phyloP scores from a whole-genome alignment of 2,329 filamentous ascomycete genomes.

The Calonectria crousiana region DNA sequence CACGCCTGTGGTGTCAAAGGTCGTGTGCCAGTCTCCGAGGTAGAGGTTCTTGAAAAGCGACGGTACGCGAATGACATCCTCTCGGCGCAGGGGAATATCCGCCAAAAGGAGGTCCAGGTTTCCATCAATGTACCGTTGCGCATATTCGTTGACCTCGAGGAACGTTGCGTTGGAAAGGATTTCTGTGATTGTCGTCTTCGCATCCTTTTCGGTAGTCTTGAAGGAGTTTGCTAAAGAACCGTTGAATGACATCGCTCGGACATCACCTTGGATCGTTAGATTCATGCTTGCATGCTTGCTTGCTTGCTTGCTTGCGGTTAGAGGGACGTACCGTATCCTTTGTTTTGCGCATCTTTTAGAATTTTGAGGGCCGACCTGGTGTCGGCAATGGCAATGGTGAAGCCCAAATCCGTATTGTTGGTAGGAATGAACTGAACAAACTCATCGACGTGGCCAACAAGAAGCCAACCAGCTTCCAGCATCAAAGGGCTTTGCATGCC shows the following conservation, averaged over 20 bases:
- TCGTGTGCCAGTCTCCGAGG: background rate
- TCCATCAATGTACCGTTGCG: background rate
- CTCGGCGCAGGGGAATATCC: background rate
- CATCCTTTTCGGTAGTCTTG: slow-evolving; percentile 4
- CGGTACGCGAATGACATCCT: slow-evolving; percentile 5
- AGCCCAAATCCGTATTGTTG: slow-evolving; percentile 39
- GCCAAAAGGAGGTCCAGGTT: background rate
- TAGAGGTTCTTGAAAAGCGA: background rate
- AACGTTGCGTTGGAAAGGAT: background rate
- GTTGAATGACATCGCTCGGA: slow-evolving; percentile 9
- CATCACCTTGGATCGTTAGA: background rate
- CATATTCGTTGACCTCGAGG: background rate
- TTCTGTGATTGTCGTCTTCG: slow-evolving; percentile 23
- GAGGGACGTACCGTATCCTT: slow-evolving; percentile 40
- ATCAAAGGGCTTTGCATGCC: slow-evolving; percentile 49
- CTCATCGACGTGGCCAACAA: slow-evolving; percentile 44
- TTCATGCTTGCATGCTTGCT: background rate
- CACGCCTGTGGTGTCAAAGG: background rate
- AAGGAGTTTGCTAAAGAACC: slow-evolving; percentile 8
- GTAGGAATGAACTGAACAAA: slow-evolving; percentile 46
- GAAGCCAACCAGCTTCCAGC: slow-evolving; percentile 45
- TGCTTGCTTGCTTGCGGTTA: background rate
- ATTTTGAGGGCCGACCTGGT: slow-evolving; percentile 40
- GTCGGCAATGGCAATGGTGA: slow-evolving; percentile 40
- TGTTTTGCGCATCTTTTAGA: slow-evolving; percentile 32